These are phyloP conservation scores for Oryza officinalis DNA, from an alignment of 176 grass and related monocot species.

Conservation along the genomic window DNA sequence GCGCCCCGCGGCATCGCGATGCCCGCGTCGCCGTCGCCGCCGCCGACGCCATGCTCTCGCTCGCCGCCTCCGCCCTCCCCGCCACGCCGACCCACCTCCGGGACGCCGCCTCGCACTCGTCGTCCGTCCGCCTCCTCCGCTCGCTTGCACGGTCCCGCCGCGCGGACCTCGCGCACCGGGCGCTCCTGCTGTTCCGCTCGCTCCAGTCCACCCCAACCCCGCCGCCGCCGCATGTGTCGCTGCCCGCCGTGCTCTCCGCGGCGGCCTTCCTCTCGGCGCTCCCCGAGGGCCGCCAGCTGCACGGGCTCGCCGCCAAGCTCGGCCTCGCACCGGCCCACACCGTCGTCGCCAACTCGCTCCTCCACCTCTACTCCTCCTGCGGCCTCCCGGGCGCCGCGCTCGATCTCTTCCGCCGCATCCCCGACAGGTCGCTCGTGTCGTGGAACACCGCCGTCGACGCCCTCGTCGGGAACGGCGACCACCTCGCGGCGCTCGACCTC, in stretches of 20 bases:
- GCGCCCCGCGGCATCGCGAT: neutral
- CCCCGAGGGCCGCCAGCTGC: slow-evolving; percentile 71
- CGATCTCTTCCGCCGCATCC: slow-evolving; percentile 61
- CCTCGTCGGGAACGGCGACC: slow-evolving; percentile 64
- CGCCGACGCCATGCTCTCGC: neutral
- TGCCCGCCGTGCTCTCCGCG: slow-evolving; percentile 67
- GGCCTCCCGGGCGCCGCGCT: slow-evolving; percentile 38
- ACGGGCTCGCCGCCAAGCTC: slow-evolving; percentile 74
- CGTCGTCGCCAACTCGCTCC: slow-evolving; percentile 77
- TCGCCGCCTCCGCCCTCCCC: slow-evolving; percentile 7
- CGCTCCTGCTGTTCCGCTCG: slow-evolving; percentile 58
- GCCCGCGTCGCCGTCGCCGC: neutral
- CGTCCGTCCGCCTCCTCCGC: slow-evolving; percentile 66
- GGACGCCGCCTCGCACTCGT: slow-evolving; percentile 1
- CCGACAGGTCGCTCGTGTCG: slow-evolving; percentile 58
- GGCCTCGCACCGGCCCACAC: slow-evolving; percentile 40
- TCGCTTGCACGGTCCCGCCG: slow-evolving; percentile 63
- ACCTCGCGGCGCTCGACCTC: slow-evolving; percentile 54
- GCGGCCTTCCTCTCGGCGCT: slow-evolving; percentile 72
- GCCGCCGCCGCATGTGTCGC: slow-evolving; percentile 43
- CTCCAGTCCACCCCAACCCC: slow-evolving; percentile 36
- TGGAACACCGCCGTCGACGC: slow-evolving; percentile 87
- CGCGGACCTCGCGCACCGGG: slow-evolving; percentile 53
- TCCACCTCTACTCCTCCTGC: slow-evolving; percentile 89
- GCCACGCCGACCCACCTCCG: neutral